Conservation (phyloP, 495 filamentous ascomycete genomes). For the Aspergillus hancockii region DNA sequence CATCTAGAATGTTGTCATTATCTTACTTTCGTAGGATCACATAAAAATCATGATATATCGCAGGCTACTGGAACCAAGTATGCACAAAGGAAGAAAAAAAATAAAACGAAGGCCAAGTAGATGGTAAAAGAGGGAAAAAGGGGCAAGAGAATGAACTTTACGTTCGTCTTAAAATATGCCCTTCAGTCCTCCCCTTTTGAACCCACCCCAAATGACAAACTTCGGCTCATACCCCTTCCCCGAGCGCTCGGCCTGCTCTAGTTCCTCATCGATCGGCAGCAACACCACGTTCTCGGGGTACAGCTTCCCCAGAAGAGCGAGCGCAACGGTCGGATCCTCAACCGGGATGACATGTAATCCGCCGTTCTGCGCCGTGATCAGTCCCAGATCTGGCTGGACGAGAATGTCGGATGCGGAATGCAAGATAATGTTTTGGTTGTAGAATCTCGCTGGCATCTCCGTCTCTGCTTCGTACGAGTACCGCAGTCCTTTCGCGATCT, state of each 20-base stretch:
- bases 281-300: conserved; percentile 36
- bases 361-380: conserved; percentile 17
- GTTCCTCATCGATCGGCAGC: conserved; percentile 15
- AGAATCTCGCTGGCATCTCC: not conserved
- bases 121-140: too few species aligned
- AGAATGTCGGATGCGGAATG: conserved; percentile 18
- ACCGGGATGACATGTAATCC: conserved; percentile 29
- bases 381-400: conserved; percentile 9
- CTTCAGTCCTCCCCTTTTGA: not conserved
- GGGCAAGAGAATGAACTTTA: too few species aligned
- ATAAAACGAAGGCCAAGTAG: too few species aligned
- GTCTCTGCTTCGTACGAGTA: conserved; percentile 25
- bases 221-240: conserved; percentile 30
- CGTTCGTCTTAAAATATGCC: not conserved
- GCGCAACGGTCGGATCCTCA: conserved; percentile 17
- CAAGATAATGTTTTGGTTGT: too few species aligned
- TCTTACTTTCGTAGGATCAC: too few species aligned
- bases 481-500: conserved; percentile 33
- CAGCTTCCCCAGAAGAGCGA: conserved; percentile 32
- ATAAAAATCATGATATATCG: too few species aligned
- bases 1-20: too few species aligned
- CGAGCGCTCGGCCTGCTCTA: conserved; percentile 9
- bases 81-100: too few species aligned
- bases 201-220: conserved; percentile 29
- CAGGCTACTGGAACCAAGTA: too few species aligned